Percentiles rank a stretch among this genome's conserved stretches.
These are phyloP conservation scores for Dittrichia graveolens DNA, from an alignment of 129 eudicot species.

Conservation along the genomic window DNA sequence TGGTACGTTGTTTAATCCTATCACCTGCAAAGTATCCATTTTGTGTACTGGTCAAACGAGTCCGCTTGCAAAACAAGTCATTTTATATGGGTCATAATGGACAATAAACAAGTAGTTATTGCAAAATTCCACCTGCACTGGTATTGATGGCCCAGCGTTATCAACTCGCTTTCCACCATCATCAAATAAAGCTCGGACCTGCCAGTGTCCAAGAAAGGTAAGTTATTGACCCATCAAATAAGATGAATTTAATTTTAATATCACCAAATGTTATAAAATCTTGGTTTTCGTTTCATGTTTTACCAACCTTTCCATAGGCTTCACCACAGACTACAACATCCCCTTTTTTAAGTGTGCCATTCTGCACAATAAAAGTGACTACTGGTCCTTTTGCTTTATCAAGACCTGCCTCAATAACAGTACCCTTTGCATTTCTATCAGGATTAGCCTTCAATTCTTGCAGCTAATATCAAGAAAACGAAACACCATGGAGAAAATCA, in stretches of 20 bases:
- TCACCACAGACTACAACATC: slow-evolving; percentile 89
- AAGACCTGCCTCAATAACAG: slow-evolving; percentile 94
- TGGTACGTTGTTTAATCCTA: slow-evolving; percentile 90
- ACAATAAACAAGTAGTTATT: not conserved
- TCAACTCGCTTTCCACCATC: slow-evolving; percentile 80
- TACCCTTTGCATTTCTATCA: slow-evolving; percentile 89
- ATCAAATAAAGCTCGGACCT: slow-evolving; percentile 96
- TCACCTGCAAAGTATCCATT: slow-evolving; percentile 49
- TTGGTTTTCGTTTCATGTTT: slow-evolving; percentile 15
- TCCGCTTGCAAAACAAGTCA: not conserved
- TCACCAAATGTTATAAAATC: not conserved
- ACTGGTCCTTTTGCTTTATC: slow-evolving; percentile 94
- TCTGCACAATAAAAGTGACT: slow-evolving; percentile 94
- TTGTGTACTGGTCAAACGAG: not conserved
- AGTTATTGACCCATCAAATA: slow-evolving; percentile 14
- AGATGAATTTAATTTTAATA: not conserved
- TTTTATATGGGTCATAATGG: not conserved
- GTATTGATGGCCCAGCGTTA: slow-evolving; percentile 94
- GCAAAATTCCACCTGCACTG: slow-evolving; percentile 68
- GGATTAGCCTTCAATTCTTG: slow-evolving; percentile 98
- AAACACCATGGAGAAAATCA: not conserved
- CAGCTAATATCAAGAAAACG: slow-evolving; percentile 44
- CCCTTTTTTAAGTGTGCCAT: slow-evolving; percentile 88
- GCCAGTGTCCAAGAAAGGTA: slow-evolving; percentile 22
- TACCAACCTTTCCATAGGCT: slow-evolving; percentile 95